Evolutionary conservation across 805 yeast species (phyloP).

Genomic region (Kodamaea sagamina): DNA sequence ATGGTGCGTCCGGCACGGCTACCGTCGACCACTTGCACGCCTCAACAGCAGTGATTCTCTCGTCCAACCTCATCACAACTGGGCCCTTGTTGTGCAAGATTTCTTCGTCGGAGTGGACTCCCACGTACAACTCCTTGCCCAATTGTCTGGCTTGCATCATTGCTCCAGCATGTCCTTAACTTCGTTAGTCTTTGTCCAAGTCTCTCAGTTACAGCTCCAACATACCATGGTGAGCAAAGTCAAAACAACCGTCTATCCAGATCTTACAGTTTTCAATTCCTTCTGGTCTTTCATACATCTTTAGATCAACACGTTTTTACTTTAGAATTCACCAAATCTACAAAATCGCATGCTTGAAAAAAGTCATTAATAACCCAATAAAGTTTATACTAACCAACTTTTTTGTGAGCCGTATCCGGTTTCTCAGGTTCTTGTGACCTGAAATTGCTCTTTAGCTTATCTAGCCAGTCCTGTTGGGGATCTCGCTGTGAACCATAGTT

Average conservation of each 20-base stretch:
- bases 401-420: neutral
- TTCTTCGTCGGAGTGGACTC: slow-evolving; percentile 91
- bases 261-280: slow-evolving; percentile 54
- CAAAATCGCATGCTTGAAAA: neutral
- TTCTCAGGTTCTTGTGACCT: neutral
- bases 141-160: slow-evolving; percentile 87
- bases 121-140: slow-evolving; percentile 76
- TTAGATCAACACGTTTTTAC: slow-evolving; percentile 5
- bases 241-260: slow-evolving; percentile 99
- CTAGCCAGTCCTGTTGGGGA: slow-evolving; percentile 11
- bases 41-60: slow-evolving; percentile 79
- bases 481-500: neutral
- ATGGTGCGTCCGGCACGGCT: slow-evolving; percentile 80
- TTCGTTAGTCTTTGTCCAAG: slow-evolving; percentile 5
- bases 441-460: slow-evolving; percentile 6
- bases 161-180: slow-evolving; percentile 87
- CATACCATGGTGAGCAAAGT: slow-evolving; percentile 92
- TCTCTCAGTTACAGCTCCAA: neutral
- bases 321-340: neutral
- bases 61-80: slow-evolving; percentile 83
- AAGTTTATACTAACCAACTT: neutral
- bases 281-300: slow-evolving; percentile 42
- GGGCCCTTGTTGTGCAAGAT: slow-evolving; percentile 85
- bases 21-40: slow-evolving; percentile 88
- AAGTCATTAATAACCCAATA: too few species aligned